Percentiles rank a stretch among this genome's conserved stretches.
Conservation (phyloP, 2,329 filamentous ascomycete species). For the Aureobasidium sp. region DNA sequence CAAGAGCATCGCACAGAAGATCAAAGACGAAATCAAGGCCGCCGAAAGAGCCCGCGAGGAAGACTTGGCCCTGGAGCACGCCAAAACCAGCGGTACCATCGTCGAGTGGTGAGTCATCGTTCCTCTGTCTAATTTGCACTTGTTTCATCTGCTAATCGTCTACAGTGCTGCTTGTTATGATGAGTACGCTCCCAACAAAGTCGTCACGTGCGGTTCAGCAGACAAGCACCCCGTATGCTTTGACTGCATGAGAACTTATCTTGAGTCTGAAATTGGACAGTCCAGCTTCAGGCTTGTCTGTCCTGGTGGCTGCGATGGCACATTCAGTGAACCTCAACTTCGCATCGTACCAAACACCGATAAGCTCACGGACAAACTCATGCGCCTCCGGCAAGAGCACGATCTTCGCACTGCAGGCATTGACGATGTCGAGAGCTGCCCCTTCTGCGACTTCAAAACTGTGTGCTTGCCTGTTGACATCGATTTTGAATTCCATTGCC, state of each 20-base stretch:
- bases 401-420: constrained; percentile 61
- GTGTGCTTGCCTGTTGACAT: constrained; percentile 59
- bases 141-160: neutral
- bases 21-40: constrained; percentile 21
- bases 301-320: constrained; percentile 60
- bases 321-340: constrained; percentile 51
- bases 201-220: constrained; percentile 58
- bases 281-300: constrained; percentile 62
- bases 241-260: constrained; percentile 55
- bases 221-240: constrained; percentile 60
- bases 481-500: constrained; percentile 67
- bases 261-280: constrained; percentile 60
- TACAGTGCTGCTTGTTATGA: constrained; percentile 52
- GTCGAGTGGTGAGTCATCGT: constrained; percentile 46
- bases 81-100: constrained; percentile 40
- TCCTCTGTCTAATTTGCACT: neutral
- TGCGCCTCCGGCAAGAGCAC: constrained; percentile 62
- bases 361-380: constrained; percentile 53
- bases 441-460: constrained; percentile 74
- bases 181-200: constrained; percentile 57
- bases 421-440: constrained; percentile 65
- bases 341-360: constrained; percentile 47
- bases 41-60: neutral
- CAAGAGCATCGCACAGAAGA: constrained; percentile 19
- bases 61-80: constrained; percentile 27